Evolutionary conservation across 2,329 filamentous ascomycete species (phyloP), one percentile per base, ranked within the genome.

Genomic region (Ascochyta lentis): DNA sequence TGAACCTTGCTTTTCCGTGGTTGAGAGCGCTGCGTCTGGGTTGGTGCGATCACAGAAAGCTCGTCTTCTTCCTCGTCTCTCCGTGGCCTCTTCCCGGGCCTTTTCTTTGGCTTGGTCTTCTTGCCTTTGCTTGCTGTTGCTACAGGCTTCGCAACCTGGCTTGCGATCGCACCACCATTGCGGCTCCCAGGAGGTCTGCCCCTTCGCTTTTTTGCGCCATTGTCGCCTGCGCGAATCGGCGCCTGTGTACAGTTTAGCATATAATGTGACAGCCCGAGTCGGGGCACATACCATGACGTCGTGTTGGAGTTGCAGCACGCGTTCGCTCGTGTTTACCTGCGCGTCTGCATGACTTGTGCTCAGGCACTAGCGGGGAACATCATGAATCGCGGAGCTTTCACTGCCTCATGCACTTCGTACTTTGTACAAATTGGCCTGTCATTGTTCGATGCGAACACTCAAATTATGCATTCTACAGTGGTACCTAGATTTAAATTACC

Each of bases 281-380:
- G 38, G 46, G 34, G 41, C 15, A 54, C 65, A 57, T 63, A 72
- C 71, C 71, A 74, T 74, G 59, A 66, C 61, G 65, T 70, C 52
- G 61, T 65, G 58, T 50, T 60, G 42, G 46, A 49, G 49, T 45
- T 43, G 58, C 48, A 42, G 44, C 52, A 60, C 59, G 63, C 64
- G 63, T 63, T 44, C 48, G 42, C 45, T 58, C 40, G 41, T 59
- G 60, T 58, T 55, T 50, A 62, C 56, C 22, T n/a, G 33, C 35
- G 39, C 38, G 29, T 49, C 45, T 51, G 47, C 16, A 22, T 35
- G 23, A 56, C 42, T 56, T 34, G 29, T 42, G 23, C 10, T 16
- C 4, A 0, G 6, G 2, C 19, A 24, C 47, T 50, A 50, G 37
- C 31, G 44, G 7, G 10, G n/a, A 5, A 6, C 4, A 2, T 1